Percentiles rank a stretch among this genome's conserved stretches.
phyloP scores from a whole-genome alignment of 78 protist species.

The Bigelowiella natans region DNA sequence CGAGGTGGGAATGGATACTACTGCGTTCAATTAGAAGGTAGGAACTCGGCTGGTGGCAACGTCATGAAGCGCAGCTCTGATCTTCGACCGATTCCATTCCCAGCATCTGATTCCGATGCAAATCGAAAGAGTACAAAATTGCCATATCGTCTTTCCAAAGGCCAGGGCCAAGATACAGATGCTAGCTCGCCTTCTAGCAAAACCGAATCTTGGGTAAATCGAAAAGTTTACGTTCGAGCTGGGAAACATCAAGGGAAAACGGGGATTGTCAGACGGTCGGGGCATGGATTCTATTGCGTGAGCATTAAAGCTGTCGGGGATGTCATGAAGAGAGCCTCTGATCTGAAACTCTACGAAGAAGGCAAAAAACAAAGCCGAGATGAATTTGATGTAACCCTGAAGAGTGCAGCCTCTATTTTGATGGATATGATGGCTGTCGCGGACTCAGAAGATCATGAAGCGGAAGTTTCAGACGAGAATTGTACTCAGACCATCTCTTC shows the following conservation, averaged over 20 bases:
- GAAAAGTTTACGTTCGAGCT: background rate
- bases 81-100: background rate
- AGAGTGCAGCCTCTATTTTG: background rate
- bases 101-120: background rate
- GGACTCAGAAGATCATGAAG: too few relatives aligned
- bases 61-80: constrained; percentile 3
- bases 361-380: background rate
- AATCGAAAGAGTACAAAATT: too few relatives aligned
- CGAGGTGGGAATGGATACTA: constrained; percentile 2
- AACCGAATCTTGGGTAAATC: background rate
- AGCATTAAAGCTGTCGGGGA: background rate
- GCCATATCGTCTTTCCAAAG: background rate
- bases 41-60: background rate
- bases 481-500: too few relatives aligned
- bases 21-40: background rate
- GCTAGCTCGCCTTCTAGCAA: background rate
- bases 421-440: background rate
- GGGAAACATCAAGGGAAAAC: background rate
- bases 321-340: background rate
- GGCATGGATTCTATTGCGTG: constrained; percentile 5
- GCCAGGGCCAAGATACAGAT: background rate
- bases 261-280: background rate
- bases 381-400: background rate
- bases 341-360: background rate
- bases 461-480: too few relatives aligned